Conservation (phyloP, 2,329 filamentous ascomycete species). For the Cryphonectria naterciae region DNA sequence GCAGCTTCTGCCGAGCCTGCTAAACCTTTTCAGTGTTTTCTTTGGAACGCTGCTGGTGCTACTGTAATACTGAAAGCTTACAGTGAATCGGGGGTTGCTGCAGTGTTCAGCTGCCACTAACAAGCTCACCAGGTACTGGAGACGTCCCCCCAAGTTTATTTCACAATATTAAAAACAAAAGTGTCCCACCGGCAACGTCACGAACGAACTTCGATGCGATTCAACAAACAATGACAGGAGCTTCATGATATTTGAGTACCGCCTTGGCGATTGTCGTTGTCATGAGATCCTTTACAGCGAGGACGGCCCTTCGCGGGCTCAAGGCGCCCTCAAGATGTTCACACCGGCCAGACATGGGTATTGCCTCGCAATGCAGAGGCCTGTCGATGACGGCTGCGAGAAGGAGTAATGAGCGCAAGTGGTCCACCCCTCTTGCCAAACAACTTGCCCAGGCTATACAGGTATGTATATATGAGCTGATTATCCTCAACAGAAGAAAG, state of each 20-base stretch:
- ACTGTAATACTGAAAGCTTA: background rate
- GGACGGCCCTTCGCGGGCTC: slow-evolving; percentile 25
- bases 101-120: background rate
- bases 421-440: slow-evolving; percentile 92
- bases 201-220: background rate
- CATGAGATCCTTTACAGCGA: slow-evolving; percentile 23
- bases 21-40: background rate
- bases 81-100: background rate
- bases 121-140: background rate
- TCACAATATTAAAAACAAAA: background rate
- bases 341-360: slow-evolving; percentile 14
- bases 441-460: slow-evolving; percentile 85
- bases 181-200: background rate
- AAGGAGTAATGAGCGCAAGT: slow-evolving; percentile 59
- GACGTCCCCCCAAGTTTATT: background rate
- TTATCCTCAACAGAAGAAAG: background rate
- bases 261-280: background rate
- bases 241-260: background rate
- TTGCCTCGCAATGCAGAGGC: slow-evolving; percentile 19
- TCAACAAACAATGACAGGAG: slow-evolving; percentile 9
- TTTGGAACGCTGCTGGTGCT: background rate
- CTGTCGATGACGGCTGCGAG: slow-evolving; percentile 21
- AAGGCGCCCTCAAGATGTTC: slow-evolving; percentile 6
- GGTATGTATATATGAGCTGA: slow-evolving; percentile 50
- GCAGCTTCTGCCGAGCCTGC: background rate